Evolutionary conservation across 2,329 filamentous ascomycete species (phyloP).

Genomic region (Aspergillus novofumigatus): DNA sequence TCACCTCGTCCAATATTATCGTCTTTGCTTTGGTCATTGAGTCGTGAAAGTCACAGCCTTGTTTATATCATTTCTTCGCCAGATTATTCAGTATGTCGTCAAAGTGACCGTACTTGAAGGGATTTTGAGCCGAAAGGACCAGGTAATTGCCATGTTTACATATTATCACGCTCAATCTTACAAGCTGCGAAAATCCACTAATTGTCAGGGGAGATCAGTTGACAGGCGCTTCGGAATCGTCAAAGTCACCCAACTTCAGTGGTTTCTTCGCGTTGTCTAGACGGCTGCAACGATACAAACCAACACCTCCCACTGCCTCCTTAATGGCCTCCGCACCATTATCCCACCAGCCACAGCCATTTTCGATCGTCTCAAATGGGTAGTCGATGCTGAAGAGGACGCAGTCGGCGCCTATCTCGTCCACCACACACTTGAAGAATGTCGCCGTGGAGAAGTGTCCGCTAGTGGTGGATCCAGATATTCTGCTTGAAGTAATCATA

Average conservation of each 20-base stretch:
- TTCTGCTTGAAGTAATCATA: constrained; percentile 30
- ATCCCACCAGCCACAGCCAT: constrained; percentile 37
- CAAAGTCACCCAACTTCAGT: constrained; percentile 23
- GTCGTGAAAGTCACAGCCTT: neutral
- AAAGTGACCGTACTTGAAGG: neutral
- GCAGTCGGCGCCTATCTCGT: constrained; percentile 23
- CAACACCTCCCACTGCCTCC: constrained; percentile 18
- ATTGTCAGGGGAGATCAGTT: neutral
- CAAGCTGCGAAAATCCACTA: neutral
- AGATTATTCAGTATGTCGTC: neutral
- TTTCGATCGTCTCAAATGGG: constrained; percentile 26
- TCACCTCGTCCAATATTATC: neutral
- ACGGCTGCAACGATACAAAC: constrained; percentile 33
- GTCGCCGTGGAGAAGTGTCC: constrained; percentile 31
- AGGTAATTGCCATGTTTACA: neutral
- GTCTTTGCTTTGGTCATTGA: neutral
- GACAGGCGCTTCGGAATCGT: constrained; percentile 11
- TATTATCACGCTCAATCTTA: neutral
- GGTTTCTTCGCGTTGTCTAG: constrained; percentile 38
- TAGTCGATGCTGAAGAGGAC: constrained; percentile 32
- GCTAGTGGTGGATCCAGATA: constrained; percentile 30
- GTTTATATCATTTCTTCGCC: neutral
- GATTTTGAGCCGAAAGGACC: neutral
- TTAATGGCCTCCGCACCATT: constrained; percentile 8
- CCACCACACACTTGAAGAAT: constrained; percentile 25